Evolutionary conservation across 2,329 filamentous ascomycete genomes (phyloP).

Genomic region (Talaromyces sp.): DNA sequence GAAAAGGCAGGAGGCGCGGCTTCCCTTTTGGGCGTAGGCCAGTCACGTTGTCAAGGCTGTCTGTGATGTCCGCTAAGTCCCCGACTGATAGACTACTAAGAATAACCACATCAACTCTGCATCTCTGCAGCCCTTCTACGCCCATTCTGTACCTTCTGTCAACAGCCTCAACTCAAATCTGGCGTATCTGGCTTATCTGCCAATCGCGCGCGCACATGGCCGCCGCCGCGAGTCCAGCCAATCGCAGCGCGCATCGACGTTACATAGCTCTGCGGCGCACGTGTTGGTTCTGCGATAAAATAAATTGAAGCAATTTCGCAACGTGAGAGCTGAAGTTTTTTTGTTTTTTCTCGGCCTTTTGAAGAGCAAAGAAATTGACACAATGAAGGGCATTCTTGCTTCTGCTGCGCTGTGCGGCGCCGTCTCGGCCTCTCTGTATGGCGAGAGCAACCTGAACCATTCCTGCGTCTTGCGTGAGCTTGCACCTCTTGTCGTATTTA

Average conservation of each 20-base stretch:
- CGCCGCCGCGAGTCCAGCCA: background rate
- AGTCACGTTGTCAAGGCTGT: background rate
- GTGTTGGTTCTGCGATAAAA: background rate
- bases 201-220: background rate
- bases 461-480: conserved; percentile 48
- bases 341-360: background rate
- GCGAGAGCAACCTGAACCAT: conserved; percentile 50
- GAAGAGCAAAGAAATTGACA: background rate
- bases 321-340: background rate
- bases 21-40: background rate
- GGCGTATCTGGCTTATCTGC: background rate
- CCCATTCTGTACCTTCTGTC: background rate
- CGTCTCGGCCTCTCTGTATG: conserved; percentile 37
- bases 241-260: background rate
- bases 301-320: background rate
- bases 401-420: background rate
- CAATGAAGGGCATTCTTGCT: background rate
- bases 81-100: background rate
- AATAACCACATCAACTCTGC: background rate
- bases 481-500: background rate
- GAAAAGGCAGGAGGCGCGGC: background rate
- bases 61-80: background rate
- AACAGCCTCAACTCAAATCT: background rate
- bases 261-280: background rate
- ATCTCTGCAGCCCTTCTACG: background rate